Evolutionary conservation across 352 stramenopile genomes (phyloP), one percentile per base, ranked within the genome.

Genomic region (Globisporangium perplexum): DNA sequence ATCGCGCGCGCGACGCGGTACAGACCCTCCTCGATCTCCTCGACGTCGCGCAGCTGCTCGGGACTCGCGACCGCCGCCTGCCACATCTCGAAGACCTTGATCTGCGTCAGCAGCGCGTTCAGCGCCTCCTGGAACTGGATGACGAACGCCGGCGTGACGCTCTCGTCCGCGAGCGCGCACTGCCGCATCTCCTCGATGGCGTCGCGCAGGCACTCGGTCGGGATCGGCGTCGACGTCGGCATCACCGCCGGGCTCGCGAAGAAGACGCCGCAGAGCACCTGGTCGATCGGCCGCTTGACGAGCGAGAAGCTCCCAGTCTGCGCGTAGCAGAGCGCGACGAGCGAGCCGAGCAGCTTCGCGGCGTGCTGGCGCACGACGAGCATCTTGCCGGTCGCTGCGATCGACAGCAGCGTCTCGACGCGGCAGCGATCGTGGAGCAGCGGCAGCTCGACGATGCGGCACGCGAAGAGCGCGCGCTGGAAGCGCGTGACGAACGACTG

Each of bases 21-120:
- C 1, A 88, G 24, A 0, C 61, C 82, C 59, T 92, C 78, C 66
- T 88, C 74, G n/a, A 92, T 70, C 20, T 74, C 72, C 55, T 92
- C 81, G 10, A 65, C 68, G 44, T 88, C 75, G 8, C 17, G 58
- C 44, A 22, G 41, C 53, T 51, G 30, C 22, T 62, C 46, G 1
- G 62, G 47, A 11, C 54, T 53, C 17, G 66, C 59, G 36, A 79
- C 61, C 1, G 68, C 78, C 4, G 43, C 47, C 33, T 68, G 59
- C 77, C 79, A 90, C 39, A 68, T 68, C 24, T 87, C 74, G 22
- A 74, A 88, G 0, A 78, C 65, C 39, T 81, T 72, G 43, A 88
- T 60, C 50, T 88, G 81, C 23, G 62, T 74, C 1, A 64, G 69
- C 1, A 90, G 53, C 10, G 68, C 47, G 41, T 86, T 77, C n/a